Percentiles rank a stretch among this genome's conserved stretches.
phyloP scores from a whole-genome alignment of 2,329 filamentous ascomycete species.

The Bipolaris bicolor region DNA sequence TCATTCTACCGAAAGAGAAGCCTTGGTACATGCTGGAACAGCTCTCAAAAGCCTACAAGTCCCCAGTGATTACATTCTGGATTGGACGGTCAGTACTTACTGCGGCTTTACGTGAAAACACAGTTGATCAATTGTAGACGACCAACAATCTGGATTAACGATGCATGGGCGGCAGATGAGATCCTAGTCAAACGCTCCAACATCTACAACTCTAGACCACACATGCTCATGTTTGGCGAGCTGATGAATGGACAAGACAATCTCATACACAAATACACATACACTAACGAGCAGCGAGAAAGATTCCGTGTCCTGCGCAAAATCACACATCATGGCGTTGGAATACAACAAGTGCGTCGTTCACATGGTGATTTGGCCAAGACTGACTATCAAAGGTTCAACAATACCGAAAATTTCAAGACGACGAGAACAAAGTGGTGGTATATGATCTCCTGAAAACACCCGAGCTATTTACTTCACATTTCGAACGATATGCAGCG shows the following conservation, averaged over 20 bases:
- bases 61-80: constrained; percentile 63
- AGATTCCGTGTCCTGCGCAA: constrained; percentile 41
- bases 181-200: constrained; percentile 59
- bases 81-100: constrained; percentile 42
- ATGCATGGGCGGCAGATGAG: constrained; percentile 58
- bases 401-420: constrained; percentile 62
- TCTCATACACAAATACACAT: constrained; percentile 44
- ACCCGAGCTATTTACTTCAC: constrained; percentile 58
- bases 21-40: constrained; percentile 65
- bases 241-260: constrained; percentile 43
- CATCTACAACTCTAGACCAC: constrained; percentile 60
- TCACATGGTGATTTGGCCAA: accelerated
- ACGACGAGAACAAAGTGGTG: constrained; percentile 63
- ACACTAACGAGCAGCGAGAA: constrained; percentile 35
- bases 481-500: constrained; percentile 61
- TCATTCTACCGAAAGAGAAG: constrained; percentile 60
- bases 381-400: constrained; percentile 16
- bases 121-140: constrained; percentile 19
- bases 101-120: too few relatives aligned
- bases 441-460: constrained; percentile 55
- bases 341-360: constrained; percentile 56
- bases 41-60: constrained; percentile 57
- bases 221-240: constrained; percentile 54
- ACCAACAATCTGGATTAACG: constrained; percentile 50
- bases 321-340: constrained; percentile 43